A percentile compares a stretch with the other conserved stretches of the same genome.
phyloP scores from a whole-genome alignment of 768 basidiomycete species.

The Gymnopilus dilepis region DNA sequence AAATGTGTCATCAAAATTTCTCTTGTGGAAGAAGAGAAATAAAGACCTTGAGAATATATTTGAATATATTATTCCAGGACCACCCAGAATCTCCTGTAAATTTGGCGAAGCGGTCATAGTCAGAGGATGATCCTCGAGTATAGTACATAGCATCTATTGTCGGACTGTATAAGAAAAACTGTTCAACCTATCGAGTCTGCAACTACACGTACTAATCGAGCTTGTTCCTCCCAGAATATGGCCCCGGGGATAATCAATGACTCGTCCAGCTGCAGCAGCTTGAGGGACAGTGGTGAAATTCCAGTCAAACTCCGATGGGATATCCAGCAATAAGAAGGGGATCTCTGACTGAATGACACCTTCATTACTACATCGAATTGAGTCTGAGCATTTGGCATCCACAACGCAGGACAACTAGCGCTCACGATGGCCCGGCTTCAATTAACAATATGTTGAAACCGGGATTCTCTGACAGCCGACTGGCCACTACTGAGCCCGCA shows the following conservation, averaged over 20 bases:
- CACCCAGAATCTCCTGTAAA: constrained; percentile 14
- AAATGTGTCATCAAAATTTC: too few relatives aligned
- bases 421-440: not conserved
- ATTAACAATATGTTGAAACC: not conserved
- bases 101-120: constrained; percentile 12
- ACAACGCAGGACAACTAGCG: too few relatives aligned
- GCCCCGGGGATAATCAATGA: constrained; percentile 7
- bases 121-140: constrained; percentile 10
- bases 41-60: constrained; percentile 12
- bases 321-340: not conserved
- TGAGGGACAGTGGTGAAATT: constrained; percentile 12
- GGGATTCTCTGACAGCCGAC: not conserved
- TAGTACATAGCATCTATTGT: constrained; percentile 2
- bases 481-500: not conserved
- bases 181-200: not conserved
- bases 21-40: too few relatives aligned
- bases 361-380: constrained; percentile 1
- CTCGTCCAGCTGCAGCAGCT: not conserved
- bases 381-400: too few relatives aligned
- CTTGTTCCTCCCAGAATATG: constrained; percentile 15
- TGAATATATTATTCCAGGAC: constrained; percentile 14
- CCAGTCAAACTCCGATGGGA: constrained; percentile 10
- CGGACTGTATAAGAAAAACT: not conserved
- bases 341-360: not conserved
- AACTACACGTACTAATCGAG: constrained; percentile 10